Conservation (phyloP, 108 stramenopile species). For the Skeletonema grethae region DNA sequence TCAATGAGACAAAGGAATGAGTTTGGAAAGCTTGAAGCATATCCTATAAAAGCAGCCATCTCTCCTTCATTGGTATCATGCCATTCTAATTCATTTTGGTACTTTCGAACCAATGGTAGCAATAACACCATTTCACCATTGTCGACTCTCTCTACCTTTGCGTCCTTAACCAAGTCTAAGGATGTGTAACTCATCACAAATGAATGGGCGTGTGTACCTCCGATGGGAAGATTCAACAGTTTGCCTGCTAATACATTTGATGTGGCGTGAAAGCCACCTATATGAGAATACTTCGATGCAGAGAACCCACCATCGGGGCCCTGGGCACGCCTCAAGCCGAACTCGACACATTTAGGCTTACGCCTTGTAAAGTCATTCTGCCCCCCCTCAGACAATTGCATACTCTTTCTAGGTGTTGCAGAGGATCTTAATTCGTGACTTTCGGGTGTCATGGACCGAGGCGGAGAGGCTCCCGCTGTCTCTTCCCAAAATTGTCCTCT, state of each 20-base stretch:
- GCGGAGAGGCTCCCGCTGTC: conserved; percentile 27
- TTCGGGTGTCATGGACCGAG: neutral
- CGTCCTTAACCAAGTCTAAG: conserved; percentile 66
- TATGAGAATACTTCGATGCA: conserved; percentile 90
- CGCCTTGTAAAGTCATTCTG: conserved; percentile 25
- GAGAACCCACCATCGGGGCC: conserved; percentile 97
- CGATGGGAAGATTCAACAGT: conserved; percentile 73
- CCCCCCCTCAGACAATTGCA: conserved; percentile 38
- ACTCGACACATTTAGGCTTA: conserved; percentile 83
- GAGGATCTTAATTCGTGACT: neutral
- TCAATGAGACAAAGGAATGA: conserved; percentile 95
- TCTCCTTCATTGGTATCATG: conserved; percentile 89
- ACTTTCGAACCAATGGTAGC: conserved; percentile 56
- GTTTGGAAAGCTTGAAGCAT: conserved; percentile 93
- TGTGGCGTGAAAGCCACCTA: conserved; percentile 97
- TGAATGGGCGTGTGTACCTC: conserved; percentile 97
- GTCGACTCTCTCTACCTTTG: conserved; percentile 47
- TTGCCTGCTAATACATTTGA: conserved; percentile 96
- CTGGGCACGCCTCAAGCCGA: conserved; percentile 97
- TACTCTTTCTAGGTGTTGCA: conserved; percentile 22
- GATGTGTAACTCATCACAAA: conserved; percentile 90
- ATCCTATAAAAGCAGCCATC: conserved; percentile 95
- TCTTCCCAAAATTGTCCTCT: conserved; percentile 63
- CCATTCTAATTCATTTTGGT: conserved; percentile 55
- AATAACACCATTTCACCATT: conserved; percentile 46